Evolutionary conservation across 1,284 basidiomycete species (phyloP).

Genomic region (Pholiota adiposa): DNA sequence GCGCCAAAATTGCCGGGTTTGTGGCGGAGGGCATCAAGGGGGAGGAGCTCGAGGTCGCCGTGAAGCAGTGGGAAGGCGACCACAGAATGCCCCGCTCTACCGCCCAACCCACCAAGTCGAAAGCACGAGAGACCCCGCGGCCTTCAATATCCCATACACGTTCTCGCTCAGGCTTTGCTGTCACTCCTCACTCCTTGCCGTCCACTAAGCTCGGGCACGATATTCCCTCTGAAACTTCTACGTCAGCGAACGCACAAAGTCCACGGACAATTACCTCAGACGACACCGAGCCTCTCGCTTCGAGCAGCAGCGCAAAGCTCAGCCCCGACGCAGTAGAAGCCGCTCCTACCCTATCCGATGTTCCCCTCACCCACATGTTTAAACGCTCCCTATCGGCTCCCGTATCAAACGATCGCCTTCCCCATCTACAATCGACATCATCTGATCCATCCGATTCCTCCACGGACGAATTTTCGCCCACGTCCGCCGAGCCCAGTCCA

Average conservation of each 20-base stretch:
- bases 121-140: constrained; percentile 13
- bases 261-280: constrained; percentile 13
- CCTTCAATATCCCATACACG: constrained; percentile 16
- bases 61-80: constrained; percentile 64
- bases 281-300: background rate
- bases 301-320: constrained; percentile 7
- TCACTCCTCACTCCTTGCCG: constrained; percentile 4
- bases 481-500: constrained; percentile 19
- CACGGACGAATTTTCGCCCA: constrained; percentile 18
- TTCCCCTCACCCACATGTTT: constrained; percentile 62
- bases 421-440: constrained; percentile 14
- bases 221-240: constrained; percentile 8
- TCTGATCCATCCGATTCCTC: constrained; percentile 22
- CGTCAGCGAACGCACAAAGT: constrained; percentile 20
- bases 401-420: constrained; percentile 30
- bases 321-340: constrained; percentile 3
- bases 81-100: constrained; percentile 20
- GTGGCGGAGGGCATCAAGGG: constrained; percentile 74
- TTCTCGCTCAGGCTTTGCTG: constrained; percentile 15
- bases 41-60: constrained; percentile 62
- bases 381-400: constrained; percentile 62
- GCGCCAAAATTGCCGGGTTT: constrained; percentile 68
- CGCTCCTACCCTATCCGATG: constrained; percentile 23
- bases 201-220: constrained; percentile 8
- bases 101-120: constrained; percentile 16